Conservation (phyloP, 352 stramenopile species). For the Thraustochytrium sp. region DNA sequence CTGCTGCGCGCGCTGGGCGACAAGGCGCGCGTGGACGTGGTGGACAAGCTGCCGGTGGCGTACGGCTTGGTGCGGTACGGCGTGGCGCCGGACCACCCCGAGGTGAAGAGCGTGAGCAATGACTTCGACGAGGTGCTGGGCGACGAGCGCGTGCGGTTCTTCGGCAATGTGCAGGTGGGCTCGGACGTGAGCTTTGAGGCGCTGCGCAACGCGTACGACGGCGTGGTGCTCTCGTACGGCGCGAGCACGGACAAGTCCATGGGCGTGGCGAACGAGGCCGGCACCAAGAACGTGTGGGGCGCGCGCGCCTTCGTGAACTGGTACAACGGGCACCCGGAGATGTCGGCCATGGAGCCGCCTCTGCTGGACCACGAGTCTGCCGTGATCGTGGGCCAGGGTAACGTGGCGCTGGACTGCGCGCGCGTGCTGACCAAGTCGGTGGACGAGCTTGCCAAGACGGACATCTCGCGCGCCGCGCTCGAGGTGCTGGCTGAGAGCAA, state of each 20-base stretch:
- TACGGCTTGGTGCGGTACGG: conserved; percentile 87
- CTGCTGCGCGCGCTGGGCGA: conserved; percentile 58
- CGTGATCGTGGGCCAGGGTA: conserved; percentile 94
- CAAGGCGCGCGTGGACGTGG: conserved; percentile 72
- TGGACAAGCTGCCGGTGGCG: conserved; percentile 73
- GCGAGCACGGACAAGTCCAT: conserved; percentile 79
- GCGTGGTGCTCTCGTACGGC: conserved; percentile 90
- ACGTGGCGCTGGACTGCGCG: conserved; percentile 94
- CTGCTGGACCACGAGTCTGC: conserved; percentile 58
- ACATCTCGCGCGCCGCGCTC: conserved; percentile 81
- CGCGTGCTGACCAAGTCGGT: conserved; percentile 84
- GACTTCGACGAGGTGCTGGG: conserved; percentile 86
- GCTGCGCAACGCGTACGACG: conserved; percentile 82
- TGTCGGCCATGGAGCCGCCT: conserved; percentile 66
- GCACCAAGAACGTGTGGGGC: conserved; percentile 33
- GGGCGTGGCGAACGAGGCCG: conserved; percentile 70
- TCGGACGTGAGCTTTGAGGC: conserved; percentile 74
- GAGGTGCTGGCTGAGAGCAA: conserved; percentile 66
- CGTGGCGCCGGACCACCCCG: conserved; percentile 93
- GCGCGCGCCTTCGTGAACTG: conserved; percentile 93
- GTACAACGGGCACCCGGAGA: conserved; percentile 97
- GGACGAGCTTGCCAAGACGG: conserved; percentile 76
- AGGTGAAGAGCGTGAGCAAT: conserved; percentile 96
- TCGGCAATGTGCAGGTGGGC: conserved; percentile 79
- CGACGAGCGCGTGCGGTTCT: conserved; percentile 62